A percentile compares a stretch with the other conserved stretches of the same genome.
Evolutionary conservation across 805 yeast genomes (phyloP).

Genomic region (Zygosaccharomyces bisporus): DNA sequence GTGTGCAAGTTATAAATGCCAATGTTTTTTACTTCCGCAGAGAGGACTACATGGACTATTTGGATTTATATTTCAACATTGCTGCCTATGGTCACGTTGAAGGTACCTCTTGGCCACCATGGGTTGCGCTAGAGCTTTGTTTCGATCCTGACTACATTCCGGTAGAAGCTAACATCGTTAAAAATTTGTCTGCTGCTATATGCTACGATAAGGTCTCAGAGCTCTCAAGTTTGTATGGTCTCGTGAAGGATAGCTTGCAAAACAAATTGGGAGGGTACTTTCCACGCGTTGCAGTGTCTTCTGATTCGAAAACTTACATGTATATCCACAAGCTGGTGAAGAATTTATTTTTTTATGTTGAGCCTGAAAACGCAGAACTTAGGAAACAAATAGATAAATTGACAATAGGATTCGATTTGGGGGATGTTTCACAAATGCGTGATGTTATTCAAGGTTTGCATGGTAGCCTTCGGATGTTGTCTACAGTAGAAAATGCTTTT

Average conservation of each 20-base stretch:
- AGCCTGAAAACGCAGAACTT: conserved; percentile 59
- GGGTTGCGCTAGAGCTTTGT: conserved; percentile 73
- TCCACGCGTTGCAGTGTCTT: conserved; percentile 61
- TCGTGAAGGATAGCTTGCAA: conserved; percentile 30
- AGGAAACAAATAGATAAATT: conserved; percentile 61
- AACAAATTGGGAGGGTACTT: conserved; percentile 58
- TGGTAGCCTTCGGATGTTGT: conserved; percentile 42
- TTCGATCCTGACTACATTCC: conserved; percentile 48
- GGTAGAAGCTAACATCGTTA: conserved; percentile 50
- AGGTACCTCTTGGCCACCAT: conserved; percentile 74
- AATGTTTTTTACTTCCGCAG: conserved; percentile 65
- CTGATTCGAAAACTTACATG: conserved; percentile 72
- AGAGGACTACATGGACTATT: conserved; percentile 41
- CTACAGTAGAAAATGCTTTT: conserved; percentile 44
- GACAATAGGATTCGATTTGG: conserved; percentile 65
- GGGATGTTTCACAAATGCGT: conserved; percentile 50
- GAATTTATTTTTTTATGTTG: conserved; percentile 66
- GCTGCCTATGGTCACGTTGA: conserved; percentile 56
- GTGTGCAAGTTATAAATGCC: conserved; percentile 63
- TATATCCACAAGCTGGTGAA: conserved; percentile 59
- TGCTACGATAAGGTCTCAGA: conserved; percentile 54
- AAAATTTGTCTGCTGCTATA: conserved; percentile 58
- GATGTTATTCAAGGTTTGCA: conserved; percentile 49
- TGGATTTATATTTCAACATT: conserved; percentile 44
- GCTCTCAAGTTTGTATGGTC: conserved; percentile 38